A percentile compares a stretch with the other conserved stretches of the same genome.
Evolutionary conservation across 2,329 filamentous ascomycete species (phyloP).

Genomic region (Podosphaera aphanis): DNA sequence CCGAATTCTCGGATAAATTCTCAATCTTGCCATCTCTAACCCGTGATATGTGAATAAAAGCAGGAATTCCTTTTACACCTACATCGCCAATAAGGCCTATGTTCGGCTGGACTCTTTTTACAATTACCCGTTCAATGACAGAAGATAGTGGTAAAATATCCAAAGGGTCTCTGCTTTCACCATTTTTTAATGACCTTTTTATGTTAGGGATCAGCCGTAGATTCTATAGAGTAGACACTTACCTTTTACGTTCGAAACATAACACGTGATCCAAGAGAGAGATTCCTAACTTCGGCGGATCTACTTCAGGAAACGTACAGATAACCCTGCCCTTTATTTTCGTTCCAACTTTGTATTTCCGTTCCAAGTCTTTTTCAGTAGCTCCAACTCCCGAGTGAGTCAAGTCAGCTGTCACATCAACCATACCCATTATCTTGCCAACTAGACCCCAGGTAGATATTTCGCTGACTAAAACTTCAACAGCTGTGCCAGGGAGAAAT

Average conservation of each 20-base stretch:
- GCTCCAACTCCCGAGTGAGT: constrained; percentile 65
- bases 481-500: constrained; percentile 77
- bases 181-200: constrained; percentile 21
- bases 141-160: constrained; percentile 46
- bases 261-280: constrained; percentile 72
- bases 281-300: constrained; percentile 64
- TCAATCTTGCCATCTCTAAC: constrained; percentile 82
- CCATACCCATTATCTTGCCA: constrained; percentile 76
- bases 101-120: constrained; percentile 56
- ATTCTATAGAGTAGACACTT: too few relatives aligned
- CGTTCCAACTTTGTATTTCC: constrained; percentile 60
- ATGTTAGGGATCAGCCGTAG: too few relatives aligned
- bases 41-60: constrained; percentile 86
- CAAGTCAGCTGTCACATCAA: constrained; percentile 76
- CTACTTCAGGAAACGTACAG: constrained; percentile 61
- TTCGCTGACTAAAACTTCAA: constrained; percentile 63
- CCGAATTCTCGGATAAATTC: constrained; percentile 49
- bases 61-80: constrained; percentile 41
- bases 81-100: constrained; percentile 64
- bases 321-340: constrained; percentile 73
- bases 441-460: constrained; percentile 50
- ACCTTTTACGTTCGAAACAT: constrained; percentile 24
- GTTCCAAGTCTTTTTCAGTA: constrained; percentile 43
- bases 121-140: constrained; percentile 51
- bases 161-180: constrained; percentile 24